These are phyloP conservation scores for Phaseolus lunatus DNA, from an alignment of 306 rosid genomes.

Conservation along the genomic window DNA sequence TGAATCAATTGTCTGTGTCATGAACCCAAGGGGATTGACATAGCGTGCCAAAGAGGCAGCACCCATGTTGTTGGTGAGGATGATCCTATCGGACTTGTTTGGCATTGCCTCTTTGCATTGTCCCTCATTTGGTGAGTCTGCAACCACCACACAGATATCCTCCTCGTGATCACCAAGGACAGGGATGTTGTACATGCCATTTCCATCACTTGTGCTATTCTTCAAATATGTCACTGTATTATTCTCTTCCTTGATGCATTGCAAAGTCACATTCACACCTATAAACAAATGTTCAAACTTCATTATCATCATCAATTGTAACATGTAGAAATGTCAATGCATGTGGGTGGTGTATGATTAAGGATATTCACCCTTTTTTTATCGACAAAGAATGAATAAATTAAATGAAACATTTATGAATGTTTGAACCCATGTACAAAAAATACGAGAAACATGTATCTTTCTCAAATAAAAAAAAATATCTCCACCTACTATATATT, in stretches of 20 bases:
- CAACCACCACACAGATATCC: slow-evolving; percentile 47
- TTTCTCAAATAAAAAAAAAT: no score
- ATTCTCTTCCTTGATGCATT: slow-evolving; percentile 33
- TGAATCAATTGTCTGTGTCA: slow-evolving; percentile 26
- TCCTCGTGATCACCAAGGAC: slow-evolving; percentile 51
- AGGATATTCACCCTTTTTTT: slow-evolving; percentile 41
- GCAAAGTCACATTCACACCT: slow-evolving; percentile 49
- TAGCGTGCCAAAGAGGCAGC: slow-evolving; percentile 44
- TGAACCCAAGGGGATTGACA: slow-evolving; percentile 70
- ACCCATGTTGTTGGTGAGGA: slow-evolving; percentile 59
- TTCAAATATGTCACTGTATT: neutral
- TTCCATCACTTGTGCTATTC: slow-evolving; percentile 3
- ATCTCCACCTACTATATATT: no score
- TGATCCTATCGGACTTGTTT: slow-evolving; percentile 34
- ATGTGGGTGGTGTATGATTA: neutral
- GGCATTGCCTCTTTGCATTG: slow-evolving; percentile 38
- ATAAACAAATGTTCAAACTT: neutral
- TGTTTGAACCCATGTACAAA: no score
- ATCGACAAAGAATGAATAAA: no score
- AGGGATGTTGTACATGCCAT: slow-evolving; percentile 41
- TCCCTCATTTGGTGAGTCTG: neutral
- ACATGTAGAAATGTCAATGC: neutral
- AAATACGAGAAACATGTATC: no score
- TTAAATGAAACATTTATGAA: no score
- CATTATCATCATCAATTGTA: neutral